Evolutionary conservation across 257 asterid genomes (phyloP).

Genomic region (Fraxinus pennsylvanica): DNA sequence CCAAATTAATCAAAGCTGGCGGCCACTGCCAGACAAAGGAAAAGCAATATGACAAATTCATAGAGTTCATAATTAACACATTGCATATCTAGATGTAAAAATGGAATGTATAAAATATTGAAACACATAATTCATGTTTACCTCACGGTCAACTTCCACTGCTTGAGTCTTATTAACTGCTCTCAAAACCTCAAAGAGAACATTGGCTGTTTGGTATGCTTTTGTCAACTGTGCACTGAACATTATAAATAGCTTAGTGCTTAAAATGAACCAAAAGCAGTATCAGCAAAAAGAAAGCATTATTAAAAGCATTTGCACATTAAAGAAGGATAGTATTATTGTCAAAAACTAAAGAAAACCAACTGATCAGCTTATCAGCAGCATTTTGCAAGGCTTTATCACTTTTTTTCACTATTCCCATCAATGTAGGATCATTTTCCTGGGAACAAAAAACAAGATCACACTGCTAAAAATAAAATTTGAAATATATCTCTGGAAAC

Average conservation of each 20-base stretch:
- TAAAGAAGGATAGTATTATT: conserved; percentile 13
- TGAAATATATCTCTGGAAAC: not conserved
- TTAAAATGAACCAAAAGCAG: conserved; percentile 10
- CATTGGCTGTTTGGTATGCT: conserved; percentile 98
- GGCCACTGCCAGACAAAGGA: too few species aligned
- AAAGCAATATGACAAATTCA: too few species aligned
- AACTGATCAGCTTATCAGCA: conserved; percentile 97
- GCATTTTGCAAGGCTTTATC: conserved; percentile 99
- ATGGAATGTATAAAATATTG: too few species aligned
- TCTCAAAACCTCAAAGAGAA: conserved; percentile 96
- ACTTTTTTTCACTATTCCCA: conserved; percentile 97
- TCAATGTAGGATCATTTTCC: conserved; percentile 98
- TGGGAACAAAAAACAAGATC: conserved; percentile 35
- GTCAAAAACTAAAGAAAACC: conserved; percentile 23
- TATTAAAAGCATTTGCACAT: conserved; percentile 8
- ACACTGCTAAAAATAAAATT: not conserved
- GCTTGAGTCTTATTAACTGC: conserved; percentile 96
- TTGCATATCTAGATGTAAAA: too few species aligned
- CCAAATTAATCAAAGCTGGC: too few species aligned
- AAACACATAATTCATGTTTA: conserved; percentile 25
- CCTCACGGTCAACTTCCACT: conserved; percentile 99
- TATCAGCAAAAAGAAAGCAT: conserved; percentile 14
- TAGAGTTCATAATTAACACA: too few species aligned
- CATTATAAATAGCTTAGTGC: conserved; percentile 28
- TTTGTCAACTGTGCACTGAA: conserved; percentile 95